Percentiles rank a stretch among this genome's conserved stretches.
These are phyloP conservation scores for Oryza coarctata DNA, from an alignment of 176 grass and related monocot species.

Conservation along the genomic window DNA sequence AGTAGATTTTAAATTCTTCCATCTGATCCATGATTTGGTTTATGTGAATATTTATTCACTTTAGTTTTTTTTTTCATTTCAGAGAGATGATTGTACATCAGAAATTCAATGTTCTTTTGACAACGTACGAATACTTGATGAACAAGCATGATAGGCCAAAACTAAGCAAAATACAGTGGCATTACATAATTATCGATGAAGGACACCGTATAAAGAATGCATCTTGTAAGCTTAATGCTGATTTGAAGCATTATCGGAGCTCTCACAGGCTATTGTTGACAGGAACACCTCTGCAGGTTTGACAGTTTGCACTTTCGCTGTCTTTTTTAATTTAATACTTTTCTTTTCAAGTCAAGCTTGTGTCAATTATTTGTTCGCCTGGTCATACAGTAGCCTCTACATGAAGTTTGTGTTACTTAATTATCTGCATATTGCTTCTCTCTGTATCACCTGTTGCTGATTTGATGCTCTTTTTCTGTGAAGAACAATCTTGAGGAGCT, in stretches of 20 bases:
- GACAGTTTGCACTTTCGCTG: constrained; percentile 26
- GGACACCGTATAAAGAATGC: constrained; percentile 99
- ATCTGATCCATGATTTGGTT: constrained; percentile 1
- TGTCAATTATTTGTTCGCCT: constrained; percentile 8
- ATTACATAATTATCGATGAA: constrained; percentile 99
- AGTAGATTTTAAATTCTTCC: constrained; percentile 55
- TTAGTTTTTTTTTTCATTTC: constrained; percentile 41
- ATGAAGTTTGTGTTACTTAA: constrained; percentile 2
- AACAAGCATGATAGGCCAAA: constrained; percentile 99
- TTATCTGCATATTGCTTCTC: constrained; percentile 11
- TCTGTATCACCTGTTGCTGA: constrained; percentile 32
- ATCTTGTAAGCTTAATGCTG: constrained; percentile 98
- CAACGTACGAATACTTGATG: constrained; percentile 99
- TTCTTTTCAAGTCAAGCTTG: constrained; percentile 33
- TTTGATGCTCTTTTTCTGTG: constrained; percentile 38
- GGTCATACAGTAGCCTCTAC: constrained; percentile 26
- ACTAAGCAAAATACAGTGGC: constrained; percentile 98
- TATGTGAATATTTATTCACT: constrained; percentile 37
- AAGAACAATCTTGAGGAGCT: constrained; percentile 99
- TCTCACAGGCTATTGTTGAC: constrained; percentile 90
- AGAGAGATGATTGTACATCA: constrained; percentile 99
- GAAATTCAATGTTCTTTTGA: constrained; percentile 98
- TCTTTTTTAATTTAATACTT: not conserved
- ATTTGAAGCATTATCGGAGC: constrained; percentile 93
- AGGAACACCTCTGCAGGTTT: constrained; percentile 96